Evolutionary conservation across 2,329 filamentous ascomycete genomes (phyloP), one percentile per base, ranked within the genome.

Genomic region (Colletotrichum cuscutae): DNA sequence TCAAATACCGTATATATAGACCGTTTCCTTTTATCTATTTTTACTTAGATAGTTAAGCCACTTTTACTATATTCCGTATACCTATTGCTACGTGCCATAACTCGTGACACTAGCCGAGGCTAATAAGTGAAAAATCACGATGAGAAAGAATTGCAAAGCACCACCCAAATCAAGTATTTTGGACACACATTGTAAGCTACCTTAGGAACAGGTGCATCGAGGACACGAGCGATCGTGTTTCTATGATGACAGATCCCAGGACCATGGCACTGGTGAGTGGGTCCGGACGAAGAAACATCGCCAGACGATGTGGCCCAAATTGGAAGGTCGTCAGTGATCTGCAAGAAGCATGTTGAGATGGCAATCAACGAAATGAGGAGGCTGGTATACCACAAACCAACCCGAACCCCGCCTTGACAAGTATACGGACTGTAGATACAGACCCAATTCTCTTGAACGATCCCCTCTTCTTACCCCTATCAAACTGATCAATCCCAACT

Each of bases 221-320:
- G 42, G 19, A 49, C 15, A 4, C 37, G 7, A 42, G 15, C 15
- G 19, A 49, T 49, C 19, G 42, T 49, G 42, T 72, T 92, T 86
- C 79, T 82, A 86, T 65, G 79, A 79, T 1, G 90, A 91, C 58
- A 82, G 46, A 42, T 42, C 1, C 53, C 70, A 5, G 42, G 46
- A 26, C 60, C 32, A 37, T 49, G 70, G 66, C 26, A 35, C 5
- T 8, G 26, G 46, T 24, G 26, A 8, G 49, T 42, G 35, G 49
- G 46, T 58, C 26, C 26, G 30, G 15, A 53, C 22, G 49, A 22
- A 13, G 12, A 28, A 11, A 22, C 19, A 46, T 42, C 26, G 35
- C 24, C 5, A 58, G 26, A 24, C 15, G 12, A 15, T 49, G 15
- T 30, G 54, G 19, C 70, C 54, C 65, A 22, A 70, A 52, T 46